phyloP scores from a whole-genome alignment of 2,329 filamentous ascomycete species.

The Penicillium sp. region DNA sequence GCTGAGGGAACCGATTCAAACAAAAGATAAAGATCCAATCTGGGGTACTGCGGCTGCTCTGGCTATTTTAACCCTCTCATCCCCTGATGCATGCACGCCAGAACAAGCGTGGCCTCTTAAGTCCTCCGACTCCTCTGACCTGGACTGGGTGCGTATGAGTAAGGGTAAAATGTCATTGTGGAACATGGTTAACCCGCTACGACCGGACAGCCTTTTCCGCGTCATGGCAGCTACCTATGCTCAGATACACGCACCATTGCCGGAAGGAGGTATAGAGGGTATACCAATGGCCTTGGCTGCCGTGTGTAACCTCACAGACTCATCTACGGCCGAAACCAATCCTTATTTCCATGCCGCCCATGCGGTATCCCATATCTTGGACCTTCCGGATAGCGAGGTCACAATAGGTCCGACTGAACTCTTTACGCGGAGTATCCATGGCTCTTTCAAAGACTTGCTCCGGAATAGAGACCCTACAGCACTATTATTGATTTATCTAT shows the following conservation, averaged over 20 bases:
- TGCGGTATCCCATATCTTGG: background rate
- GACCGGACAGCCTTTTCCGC: background rate
- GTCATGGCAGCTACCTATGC: background rate
- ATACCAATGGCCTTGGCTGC: background rate
- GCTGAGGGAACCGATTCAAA: constrained; percentile 35
- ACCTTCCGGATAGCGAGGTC: background rate
- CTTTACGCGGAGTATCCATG: background rate
- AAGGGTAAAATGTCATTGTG: background rate
- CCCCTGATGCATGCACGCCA: background rate
- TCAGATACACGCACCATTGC: background rate
- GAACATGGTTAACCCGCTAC: background rate
- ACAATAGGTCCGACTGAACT: background rate
- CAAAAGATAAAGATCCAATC: background rate
- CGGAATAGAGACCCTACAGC: constrained; percentile 37
- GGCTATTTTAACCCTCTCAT: background rate
- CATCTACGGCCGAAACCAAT: background rate
- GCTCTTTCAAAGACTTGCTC: background rate
- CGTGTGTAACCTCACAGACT: background rate
- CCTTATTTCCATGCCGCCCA: background rate
- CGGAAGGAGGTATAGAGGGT: background rate
- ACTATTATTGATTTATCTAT: constrained; percentile 44
- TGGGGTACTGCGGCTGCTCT: background rate
- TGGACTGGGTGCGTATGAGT: background rate
- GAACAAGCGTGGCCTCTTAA: background rate
- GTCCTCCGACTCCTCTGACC: background rate